Conservation (phyloP, 345 rosid genomes). For the Rhodamnia argentea region DNA sequence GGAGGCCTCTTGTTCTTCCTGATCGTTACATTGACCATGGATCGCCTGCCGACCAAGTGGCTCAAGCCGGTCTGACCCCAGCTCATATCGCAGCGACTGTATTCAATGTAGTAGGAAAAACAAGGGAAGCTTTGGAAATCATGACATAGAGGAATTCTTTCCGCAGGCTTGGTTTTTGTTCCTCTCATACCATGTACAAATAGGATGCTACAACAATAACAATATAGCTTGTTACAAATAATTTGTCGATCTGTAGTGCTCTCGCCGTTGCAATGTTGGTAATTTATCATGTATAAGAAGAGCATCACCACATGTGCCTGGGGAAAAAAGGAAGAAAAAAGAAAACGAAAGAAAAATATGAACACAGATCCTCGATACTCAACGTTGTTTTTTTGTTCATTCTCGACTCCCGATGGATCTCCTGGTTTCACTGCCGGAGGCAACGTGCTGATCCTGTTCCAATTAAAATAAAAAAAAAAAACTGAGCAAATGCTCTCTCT, state of each 20-base stretch:
- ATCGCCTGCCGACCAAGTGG: conserved; percentile 59
- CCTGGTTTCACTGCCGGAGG: background rate
- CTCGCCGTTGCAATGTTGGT: background rate
- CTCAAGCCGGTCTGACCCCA: conserved; percentile 75
- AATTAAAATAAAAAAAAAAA: background rate
- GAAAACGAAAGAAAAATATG: background rate
- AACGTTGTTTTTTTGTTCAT: background rate
- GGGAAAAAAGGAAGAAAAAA: background rate
- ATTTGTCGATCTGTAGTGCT: background rate
- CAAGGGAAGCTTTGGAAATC: conserved; percentile 48
- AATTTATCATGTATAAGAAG: background rate
- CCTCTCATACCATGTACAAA: background rate
- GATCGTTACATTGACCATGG: conserved; percentile 82
- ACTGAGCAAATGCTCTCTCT: background rate
- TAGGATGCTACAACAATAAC: background rate
- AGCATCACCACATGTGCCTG: background rate
- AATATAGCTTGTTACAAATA: background rate
- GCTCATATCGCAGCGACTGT: conserved; percentile 86
- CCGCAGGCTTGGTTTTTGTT: background rate
- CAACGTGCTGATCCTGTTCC: background rate
- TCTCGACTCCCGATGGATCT: background rate
- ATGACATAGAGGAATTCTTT: conserved; percentile 17
- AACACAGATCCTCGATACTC: background rate
- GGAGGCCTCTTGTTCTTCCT: conserved; percentile 83
- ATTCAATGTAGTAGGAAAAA: conserved; percentile 51